Percentiles rank a stretch among this genome's conserved stretches.
Conservation (phyloP, 1,139 yeast genomes). For the Kodamaea anthophila region DNA sequence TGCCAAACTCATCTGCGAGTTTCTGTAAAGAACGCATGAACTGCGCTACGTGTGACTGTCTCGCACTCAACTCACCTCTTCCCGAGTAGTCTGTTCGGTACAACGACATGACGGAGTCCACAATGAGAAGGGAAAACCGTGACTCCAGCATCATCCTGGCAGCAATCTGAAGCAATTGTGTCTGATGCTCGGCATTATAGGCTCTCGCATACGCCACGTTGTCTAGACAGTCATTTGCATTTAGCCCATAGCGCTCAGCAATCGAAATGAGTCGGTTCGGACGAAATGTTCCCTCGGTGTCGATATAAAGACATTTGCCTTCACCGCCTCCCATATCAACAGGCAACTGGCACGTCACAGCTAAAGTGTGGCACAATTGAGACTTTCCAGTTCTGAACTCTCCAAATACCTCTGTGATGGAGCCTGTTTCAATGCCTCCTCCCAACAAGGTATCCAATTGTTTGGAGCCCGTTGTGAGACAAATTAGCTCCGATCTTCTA, state of each 20-base stretch:
- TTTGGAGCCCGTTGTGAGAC: constrained; percentile 92
- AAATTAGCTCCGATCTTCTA: constrained; percentile 82
- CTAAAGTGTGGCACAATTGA: constrained; percentile 92
- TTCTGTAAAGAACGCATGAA: constrained; percentile 88
- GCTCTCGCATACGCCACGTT: constrained; percentile 98
- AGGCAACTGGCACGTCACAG: constrained; percentile 95
- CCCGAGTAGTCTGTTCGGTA: constrained; percentile 95
- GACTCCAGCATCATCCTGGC: constrained; percentile 97
- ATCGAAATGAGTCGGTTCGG: constrained; percentile 86
- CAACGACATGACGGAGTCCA: constrained; percentile 93
- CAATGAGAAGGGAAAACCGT: constrained; percentile 72
- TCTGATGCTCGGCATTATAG: constrained; percentile 93
- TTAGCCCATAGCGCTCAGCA: constrained; percentile 86
- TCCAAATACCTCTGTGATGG: constrained; percentile 94
- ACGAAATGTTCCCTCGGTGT: constrained; percentile 95
- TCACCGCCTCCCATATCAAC: constrained; percentile 99
- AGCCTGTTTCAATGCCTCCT: constrained; percentile 97
- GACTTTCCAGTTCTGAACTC: constrained; percentile 98
- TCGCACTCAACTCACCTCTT: constrained; percentile 90
- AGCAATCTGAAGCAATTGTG: constrained; percentile 80
- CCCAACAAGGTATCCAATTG: constrained; percentile 89
- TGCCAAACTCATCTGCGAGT: constrained; percentile 95
- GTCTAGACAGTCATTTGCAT: constrained; percentile 91
- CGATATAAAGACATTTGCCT: constrained; percentile 93
- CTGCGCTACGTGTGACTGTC: constrained; percentile 92